Evolutionary conservation across 2,329 filamentous ascomycete genomes (phyloP), one percentile per base, ranked within the genome.

Genomic region (Incumbomyces lentus): DNA sequence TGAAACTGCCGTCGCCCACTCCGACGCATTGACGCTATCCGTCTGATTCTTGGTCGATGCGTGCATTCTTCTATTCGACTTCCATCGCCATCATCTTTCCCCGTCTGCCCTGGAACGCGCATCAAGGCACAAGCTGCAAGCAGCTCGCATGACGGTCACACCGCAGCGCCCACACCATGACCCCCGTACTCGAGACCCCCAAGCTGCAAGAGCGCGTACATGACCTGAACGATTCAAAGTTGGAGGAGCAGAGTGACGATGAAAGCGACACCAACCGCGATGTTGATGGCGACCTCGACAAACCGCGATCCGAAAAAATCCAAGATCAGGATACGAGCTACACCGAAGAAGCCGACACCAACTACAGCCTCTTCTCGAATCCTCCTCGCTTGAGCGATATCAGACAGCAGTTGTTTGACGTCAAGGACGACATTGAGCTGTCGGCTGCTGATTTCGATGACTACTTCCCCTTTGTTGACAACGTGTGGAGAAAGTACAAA

Each of bases 381-480:
- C 69, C 69, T 10, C 65, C 66, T 7, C 65, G 70, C 37, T 57
- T 72, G 17, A 62, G 60, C 18, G 56, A 59, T 10, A 68, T 71
- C 49, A 61, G 69, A 29, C 62, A 64, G 44, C 60, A 66, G 18
- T 55, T 71, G 38, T 71, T 70, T 49, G 67, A 69, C 41, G 62
- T 69, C 54, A 66, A 63, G 39, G 67, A 70, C 33, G 63, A 67
- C 6, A 65, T 72, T 42, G 68, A 71, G 55, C 65, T 72, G 38
- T 66, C 63, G 14, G 53, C 66, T 32, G 62, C 65, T 18, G 69
- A 72, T 44, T 71, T 69, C 49, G 66, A 70, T 48, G 64, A 60
- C 13, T 71, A 69, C 52, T 71, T 68, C 63, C 68, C 68, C 6
- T 72, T 68, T 43, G 66, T 71, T 41, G 69, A 72, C 52, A 72